Base-by-base conservation (phyloP, 2,329 filamentous ascomycete genomes). In the Madurella fahalii region DNA sequence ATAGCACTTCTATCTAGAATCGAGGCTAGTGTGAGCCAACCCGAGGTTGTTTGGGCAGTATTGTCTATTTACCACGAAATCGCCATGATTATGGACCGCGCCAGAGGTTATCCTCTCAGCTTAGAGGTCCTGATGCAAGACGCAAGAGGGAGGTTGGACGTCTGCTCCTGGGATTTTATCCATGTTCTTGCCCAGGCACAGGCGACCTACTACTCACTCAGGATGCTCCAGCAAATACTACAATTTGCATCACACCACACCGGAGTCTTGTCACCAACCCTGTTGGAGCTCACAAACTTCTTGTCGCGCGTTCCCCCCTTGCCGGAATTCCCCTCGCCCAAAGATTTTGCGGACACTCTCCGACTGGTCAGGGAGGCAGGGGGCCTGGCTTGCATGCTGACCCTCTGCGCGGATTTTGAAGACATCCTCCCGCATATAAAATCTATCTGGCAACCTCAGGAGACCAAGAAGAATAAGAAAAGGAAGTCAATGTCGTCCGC, bases 141-240 rank as follows among this genome's bases (percentile, higher is more conserved):
- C n/a, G 63, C 60, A 1, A 58, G 56, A 2, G 66, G 71, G n/a
- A 61, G 63, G 1, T 52, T 73, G 11, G 60, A 70, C 37, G 44
- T 60, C 63, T 46, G 67, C 60, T 70, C 73, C 1, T 89, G 85
- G 86, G 72, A 78, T 9, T 71, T 78, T 16, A 68, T 87, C 42
- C 86, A 90, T 62, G 73, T 86, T 46, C 67, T 76, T 9, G 83
- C 84, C 0, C 81, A 86, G 58, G 67, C 83, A 0, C 81, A 86
- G 51, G 81, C 80, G 4, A 73, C 77, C 0, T 68, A 82, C 5
- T 88, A 87, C 63, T 87, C 84, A 0, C 64, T 87, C 1, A 76
- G 83, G 42, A 79, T 83, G 57, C 65, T 79, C 17, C 69, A 70
- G 56, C 81, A 84, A 63, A 65, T 83, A 4, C 58, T 79, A 2